These are phyloP conservation scores for Endoconidiophora laricicola DNA, from an alignment of 2,329 filamentous ascomycete species.

Conservation along the genomic window DNA sequence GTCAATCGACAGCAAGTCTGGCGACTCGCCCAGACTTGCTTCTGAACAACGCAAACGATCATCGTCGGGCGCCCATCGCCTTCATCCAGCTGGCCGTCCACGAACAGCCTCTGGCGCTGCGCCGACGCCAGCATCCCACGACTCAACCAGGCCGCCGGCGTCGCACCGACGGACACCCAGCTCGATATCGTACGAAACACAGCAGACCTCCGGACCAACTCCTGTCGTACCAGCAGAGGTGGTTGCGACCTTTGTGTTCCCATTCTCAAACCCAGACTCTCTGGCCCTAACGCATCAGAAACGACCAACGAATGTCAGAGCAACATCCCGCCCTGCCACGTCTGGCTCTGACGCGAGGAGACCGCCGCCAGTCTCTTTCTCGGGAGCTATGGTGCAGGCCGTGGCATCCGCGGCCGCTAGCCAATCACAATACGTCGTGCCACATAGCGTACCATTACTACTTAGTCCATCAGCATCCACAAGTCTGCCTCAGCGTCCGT, in stretches of 20 bases:
- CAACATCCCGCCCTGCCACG: background rate
- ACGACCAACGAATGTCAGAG: too few relatives aligned
- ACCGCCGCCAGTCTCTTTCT: slow-evolving; percentile 3
- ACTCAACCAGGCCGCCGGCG: background rate
- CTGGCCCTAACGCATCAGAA: background rate
- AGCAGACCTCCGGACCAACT: background rate
- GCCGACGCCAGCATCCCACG: background rate
- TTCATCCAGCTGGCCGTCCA: slow-evolving; percentile 1
- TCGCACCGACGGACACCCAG: background rate
- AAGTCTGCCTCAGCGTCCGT: background rate
- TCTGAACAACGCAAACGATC: slow-evolving; percentile 1
- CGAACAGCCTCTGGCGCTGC: background rate
- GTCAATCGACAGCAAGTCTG: slow-evolving; percentile 3
- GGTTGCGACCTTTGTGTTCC: slow-evolving; percentile 2
- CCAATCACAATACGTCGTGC: background rate
- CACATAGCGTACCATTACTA: too few relatives aligned
- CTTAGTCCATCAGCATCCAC: background rate
- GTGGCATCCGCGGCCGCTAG: background rate
- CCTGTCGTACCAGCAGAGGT: slow-evolving; percentile 1
- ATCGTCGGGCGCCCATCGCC: slow-evolving; percentile 5
- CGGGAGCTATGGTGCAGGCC: background rate
- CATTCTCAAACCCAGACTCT: background rate
- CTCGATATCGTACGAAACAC: background rate
- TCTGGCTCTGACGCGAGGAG: background rate
- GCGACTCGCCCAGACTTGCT: background rate